Percentiles rank a stretch among this genome's conserved stretches.
These are phyloP conservation scores for Dichotomocladium elegans DNA, from an alignment of 371 early-diverging fungal genomes.

Conservation along the genomic window DNA sequence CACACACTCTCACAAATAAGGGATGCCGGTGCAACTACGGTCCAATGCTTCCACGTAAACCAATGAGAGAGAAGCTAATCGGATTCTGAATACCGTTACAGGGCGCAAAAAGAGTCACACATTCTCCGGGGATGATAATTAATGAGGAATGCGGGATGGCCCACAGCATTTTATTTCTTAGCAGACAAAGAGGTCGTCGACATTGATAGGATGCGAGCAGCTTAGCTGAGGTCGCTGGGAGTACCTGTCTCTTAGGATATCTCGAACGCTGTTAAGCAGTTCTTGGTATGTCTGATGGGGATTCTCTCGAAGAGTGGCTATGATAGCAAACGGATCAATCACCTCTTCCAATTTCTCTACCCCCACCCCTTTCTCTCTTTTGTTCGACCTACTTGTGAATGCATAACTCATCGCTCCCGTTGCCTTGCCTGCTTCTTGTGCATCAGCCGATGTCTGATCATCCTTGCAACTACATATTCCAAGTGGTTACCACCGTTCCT, in stretches of 20 bases:
- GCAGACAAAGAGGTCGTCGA: slow-evolving; percentile 7
- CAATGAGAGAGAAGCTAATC: too few species aligned
- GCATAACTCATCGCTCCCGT: slow-evolving; percentile 88
- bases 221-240: slow-evolving; percentile 81
- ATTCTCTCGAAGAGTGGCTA: slow-evolving; percentile 53
- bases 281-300: slow-evolving; percentile 70
- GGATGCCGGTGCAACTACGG: too few species aligned
- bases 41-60: too few species aligned
- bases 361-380: neutral
- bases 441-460: slow-evolving; percentile 87
- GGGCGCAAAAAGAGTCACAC: too few species aligned
- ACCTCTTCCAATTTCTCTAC: neutral
- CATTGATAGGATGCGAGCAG: slow-evolving; percentile 70
- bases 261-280: slow-evolving; percentile 68
- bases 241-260: slow-evolving; percentile 67
- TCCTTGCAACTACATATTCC: slow-evolving; percentile 69
- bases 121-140: too few species aligned
- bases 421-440: slow-evolving; percentile 51
- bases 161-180: slow-evolving; percentile 69
- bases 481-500: too few species aligned
- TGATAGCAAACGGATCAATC: too few species aligned
- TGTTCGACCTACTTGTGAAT: slow-evolving; percentile 56
- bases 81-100: too few species aligned
- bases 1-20: too few species aligned
- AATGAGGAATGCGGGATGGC: slow-evolving; percentile 71